Base-by-base conservation (phyloP, 805 yeast species). In the Cyberlindnera euphorbiiphila region DNA sequence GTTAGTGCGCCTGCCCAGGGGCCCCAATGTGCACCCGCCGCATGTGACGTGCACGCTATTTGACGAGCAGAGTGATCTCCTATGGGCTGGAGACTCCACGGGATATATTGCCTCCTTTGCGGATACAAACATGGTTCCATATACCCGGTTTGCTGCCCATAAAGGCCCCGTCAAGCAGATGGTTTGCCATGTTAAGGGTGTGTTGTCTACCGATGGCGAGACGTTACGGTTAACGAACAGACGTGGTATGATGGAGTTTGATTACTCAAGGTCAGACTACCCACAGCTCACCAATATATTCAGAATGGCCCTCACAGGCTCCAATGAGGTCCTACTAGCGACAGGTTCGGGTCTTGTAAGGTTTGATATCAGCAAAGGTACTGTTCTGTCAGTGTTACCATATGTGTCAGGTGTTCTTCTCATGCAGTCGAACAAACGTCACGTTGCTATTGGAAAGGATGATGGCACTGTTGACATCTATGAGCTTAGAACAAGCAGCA, bases 61-160 rank as follows among this genome's bases (percentile, higher is more conserved):
- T 57, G 96, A 89, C 61, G 71, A 70, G 25, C 62, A 71, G n/a
- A 74, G 78, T 42, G 93, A 89, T 49, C 64, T 93, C 30, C 56
- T 89, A 2, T 91, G 98, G 98, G 69, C 81, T 1, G 95, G 95
- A 13, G 93, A 85, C 55, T 58, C 75, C 24, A 49, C 65, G 2
- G 76, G 76, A 4, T 57, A 53, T 25, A 51, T 71, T 9, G 57
- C 62, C 4, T 66, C 74, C 1, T 67, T 54, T 37, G 64, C 62
- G 20, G 79, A 74, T 10, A 66, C 70, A 9, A 62, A 66, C 9
- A 59, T 80, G 32, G 62, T 65, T 5, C 71, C 80, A 3, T 85
- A 83, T 51, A 71, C 81, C 4, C 63, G 83, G 22, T 76, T 74
- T 40, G 58, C 63, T 15, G 81, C 77, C 0, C 83, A 78, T 35